Conservation (phyloP, 2,329 filamentous ascomycete species). For the Penicillium palitans region DNA sequence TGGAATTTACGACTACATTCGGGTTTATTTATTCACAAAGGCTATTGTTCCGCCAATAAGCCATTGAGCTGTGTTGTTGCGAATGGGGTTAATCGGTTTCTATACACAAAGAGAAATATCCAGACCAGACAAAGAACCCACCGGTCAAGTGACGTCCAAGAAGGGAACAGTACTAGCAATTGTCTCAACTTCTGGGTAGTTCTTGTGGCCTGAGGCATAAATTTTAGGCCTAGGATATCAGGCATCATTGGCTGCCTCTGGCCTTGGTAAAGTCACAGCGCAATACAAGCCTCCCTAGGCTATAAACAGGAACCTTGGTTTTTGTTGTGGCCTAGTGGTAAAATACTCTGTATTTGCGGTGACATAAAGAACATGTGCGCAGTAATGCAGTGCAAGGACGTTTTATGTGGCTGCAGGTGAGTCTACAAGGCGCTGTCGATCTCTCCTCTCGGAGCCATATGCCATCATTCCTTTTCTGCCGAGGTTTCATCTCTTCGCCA, state of each 20-base stretch:
- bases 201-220: not conserved
- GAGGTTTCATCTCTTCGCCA: not conserved
- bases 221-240: not conserved
- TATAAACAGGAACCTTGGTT: no score
- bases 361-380: not conserved
- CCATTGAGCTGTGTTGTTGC: not conserved
- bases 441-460: constrained; percentile 1
- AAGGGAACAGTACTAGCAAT: not conserved
- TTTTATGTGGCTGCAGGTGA: not conserved
- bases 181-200: not conserved
- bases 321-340: no score
- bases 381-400: not conserved
- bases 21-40: not conserved
- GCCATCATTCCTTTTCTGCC: not conserved
- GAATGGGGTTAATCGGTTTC: not conserved
- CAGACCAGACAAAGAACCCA: not conserved
- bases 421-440: not conserved
- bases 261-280: no score
- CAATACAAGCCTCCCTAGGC: no score
- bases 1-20: not conserved
- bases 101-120: not conserved
- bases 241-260: not conserved
- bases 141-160: not conserved
- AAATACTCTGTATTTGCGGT: no score
- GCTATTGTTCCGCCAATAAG: not conserved